These are phyloP conservation scores for Kurtzmaniella quercitrusa DNA, from an alignment of 1,139 yeast species.

Conservation along the genomic window DNA sequence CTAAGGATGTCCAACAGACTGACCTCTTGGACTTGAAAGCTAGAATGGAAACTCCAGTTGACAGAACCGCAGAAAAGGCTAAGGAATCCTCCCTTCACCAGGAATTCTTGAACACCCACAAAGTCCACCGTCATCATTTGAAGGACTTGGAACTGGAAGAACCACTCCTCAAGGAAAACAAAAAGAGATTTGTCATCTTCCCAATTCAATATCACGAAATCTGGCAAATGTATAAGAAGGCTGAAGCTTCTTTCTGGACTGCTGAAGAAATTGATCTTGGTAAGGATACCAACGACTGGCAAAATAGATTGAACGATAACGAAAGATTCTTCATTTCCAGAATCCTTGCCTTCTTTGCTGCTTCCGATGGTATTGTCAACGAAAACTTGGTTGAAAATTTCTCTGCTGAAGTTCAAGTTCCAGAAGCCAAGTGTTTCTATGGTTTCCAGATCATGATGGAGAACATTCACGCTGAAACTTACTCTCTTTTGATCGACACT, in stretches of 20 bases:
- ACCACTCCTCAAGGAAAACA: conserved; percentile 84
- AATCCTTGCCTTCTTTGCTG: conserved; percentile 96
- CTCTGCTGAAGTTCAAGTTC: conserved; percentile 93
- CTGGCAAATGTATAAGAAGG: conserved; percentile 98
- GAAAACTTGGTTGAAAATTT: conserved; percentile 96
- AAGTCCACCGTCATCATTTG: conserved; percentile 64
- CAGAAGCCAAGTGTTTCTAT: conserved; percentile 98
- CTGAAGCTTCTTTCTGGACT: conserved; percentile 99
- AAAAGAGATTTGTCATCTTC: conserved; percentile 87
- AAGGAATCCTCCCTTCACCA: conserved; percentile 31
- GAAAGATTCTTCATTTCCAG: conserved; percentile 89
- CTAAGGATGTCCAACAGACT: conserved; percentile 34
- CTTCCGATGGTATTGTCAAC: conserved; percentile 96
- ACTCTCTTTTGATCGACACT: conserved; percentile 88
- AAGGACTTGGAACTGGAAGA: conserved; percentile 81
- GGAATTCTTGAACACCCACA: conserved; percentile 55
- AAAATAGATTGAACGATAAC: conserved; percentile 73
- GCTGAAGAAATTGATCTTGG: conserved; percentile 97
- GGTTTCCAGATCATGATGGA: conserved; percentile 99
- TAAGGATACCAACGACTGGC: conserved; percentile 91
- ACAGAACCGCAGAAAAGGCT: conserved; percentile 9
- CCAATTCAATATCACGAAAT: conserved; percentile 97
- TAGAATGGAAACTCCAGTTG: conserved; percentile 5
- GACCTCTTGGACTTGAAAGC: conserved; percentile 13
- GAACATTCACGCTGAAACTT: conserved; percentile 96